A percentile compares a stretch with the other conserved stretches of the same genome.
Evolutionary conservation across 495 filamentous ascomycete species (phyloP).

Genomic region (Aspergillus heteromorphus): DNA sequence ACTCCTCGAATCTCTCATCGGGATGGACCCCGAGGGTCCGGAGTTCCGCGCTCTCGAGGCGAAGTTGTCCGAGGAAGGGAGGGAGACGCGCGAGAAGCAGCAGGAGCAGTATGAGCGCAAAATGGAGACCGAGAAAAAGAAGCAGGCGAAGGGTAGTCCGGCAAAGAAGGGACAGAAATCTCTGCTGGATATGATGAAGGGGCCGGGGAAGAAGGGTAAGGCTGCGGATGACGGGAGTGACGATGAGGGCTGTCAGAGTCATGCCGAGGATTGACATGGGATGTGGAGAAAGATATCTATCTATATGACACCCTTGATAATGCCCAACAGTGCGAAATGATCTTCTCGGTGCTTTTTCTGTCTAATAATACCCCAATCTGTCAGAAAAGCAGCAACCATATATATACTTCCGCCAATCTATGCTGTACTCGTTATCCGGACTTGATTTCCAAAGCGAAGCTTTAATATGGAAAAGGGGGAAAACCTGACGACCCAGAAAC

Average conservation of each 20-base stretch:
- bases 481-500: too few relatives aligned
- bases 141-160: conserved; percentile 26
- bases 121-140: conserved; percentile 53
- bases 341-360: too few relatives aligned
- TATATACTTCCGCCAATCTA: too few relatives aligned
- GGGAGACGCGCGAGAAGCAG: conserved; percentile 63
- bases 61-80: conserved; percentile 61
- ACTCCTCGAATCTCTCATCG: conserved; percentile 81
- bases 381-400: too few relatives aligned
- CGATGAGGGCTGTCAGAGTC: conserved; percentile 20
- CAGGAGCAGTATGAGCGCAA: conserved; percentile 73
- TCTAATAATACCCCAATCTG: too few relatives aligned
- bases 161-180: conserved; percentile 37
- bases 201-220: conserved; percentile 9
- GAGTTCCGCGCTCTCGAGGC: conserved; percentile 63
- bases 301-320: too few relatives aligned
- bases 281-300: too few relatives aligned
- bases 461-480: too few relatives aligned
- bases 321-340: too few relatives aligned
- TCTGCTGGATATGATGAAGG: conserved; percentile 37
- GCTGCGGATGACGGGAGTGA: conserved; percentile 8
- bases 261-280: conserved; percentile 7
- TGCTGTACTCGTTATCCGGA: too few relatives aligned
- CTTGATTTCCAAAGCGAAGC: too few relatives aligned
- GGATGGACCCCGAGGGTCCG: conserved; percentile 63